Percentiles rank a stretch among this genome's conserved stretches.
These are phyloP conservation scores for Lentinula novae-zelandiae DNA, from an alignment of 1,284 basidiomycete species.

Conservation along the genomic window DNA sequence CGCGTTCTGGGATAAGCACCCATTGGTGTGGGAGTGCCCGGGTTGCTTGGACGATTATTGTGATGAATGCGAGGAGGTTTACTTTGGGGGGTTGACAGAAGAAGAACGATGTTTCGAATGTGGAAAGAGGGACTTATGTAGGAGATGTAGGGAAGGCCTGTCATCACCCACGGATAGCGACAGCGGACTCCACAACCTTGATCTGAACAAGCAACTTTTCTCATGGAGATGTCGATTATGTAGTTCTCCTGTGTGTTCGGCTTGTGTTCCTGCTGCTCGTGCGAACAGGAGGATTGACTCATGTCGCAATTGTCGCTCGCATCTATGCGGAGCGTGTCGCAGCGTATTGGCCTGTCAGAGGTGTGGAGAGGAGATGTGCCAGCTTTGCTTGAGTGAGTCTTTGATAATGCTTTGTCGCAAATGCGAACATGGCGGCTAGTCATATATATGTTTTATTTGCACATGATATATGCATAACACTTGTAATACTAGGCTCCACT, in stretches of 20 bases:
- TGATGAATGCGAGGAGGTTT: slow-evolving; percentile 9
- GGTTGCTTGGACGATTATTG: slow-evolving; percentile 12
- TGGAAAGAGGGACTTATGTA: slow-evolving; percentile 5
- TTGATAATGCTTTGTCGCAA: slow-evolving; percentile 7
- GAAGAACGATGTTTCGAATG: slow-evolving; percentile 10
- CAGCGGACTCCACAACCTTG: background rate
- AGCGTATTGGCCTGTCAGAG: slow-evolving; percentile 11
- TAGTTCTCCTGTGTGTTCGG: background rate
- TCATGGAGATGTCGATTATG: slow-evolving; percentile 11
- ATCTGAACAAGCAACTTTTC: background rate
- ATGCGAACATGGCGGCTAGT: slow-evolving; percentile 5
- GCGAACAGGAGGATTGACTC: slow-evolving; percentile 1
- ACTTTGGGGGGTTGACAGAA: background rate
- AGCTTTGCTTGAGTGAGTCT: slow-evolving; percentile 10
- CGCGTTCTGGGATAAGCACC: slow-evolving; percentile 8
- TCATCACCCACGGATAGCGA: background rate
- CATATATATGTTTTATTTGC: too few species aligned
- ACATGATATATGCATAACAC: too few species aligned
- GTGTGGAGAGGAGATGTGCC: slow-evolving; percentile 13
- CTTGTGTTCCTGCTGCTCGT: background rate
- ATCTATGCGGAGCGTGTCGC: slow-evolving; percentile 10
- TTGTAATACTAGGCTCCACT: too few species aligned
- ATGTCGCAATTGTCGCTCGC: slow-evolving; percentile 10
- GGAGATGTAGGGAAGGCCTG: slow-evolving; percentile 1
- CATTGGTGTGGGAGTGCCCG: slow-evolving; percentile 15